Conservation (phyloP, 306 rosid genomes). For the Sicyos edulis region DNA sequence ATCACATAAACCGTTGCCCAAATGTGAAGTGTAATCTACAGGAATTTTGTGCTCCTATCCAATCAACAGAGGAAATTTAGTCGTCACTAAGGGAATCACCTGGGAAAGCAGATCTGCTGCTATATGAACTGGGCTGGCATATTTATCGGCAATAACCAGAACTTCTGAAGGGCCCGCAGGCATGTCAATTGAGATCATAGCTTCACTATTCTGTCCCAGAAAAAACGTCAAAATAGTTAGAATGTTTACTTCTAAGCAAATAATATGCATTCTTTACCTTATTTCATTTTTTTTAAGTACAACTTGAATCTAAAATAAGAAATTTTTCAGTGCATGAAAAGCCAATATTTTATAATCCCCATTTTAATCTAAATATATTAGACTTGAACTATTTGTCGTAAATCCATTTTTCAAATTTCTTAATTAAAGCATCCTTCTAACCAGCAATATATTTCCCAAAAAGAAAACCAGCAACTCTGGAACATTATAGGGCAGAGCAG, state of each 20-base stretch:
- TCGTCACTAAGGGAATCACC: constrained; percentile 36
- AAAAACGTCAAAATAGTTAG: neutral
- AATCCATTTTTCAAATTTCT: neutral
- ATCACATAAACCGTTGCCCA: neutral
- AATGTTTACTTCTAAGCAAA: neutral
- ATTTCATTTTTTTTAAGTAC: neutral
- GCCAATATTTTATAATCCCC: neutral
- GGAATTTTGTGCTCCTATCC: constrained; percentile 5
- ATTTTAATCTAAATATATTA: neutral
- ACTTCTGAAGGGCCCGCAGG: constrained; percentile 99
- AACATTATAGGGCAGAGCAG: neutral
- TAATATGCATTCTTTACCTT: neutral
- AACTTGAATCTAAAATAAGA: neutral
- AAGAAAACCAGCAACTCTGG: neutral
- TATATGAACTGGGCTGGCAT: constrained; percentile 75
- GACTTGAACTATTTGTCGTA: neutral
- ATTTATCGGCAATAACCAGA: constrained; percentile 85
- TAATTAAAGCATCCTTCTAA: constrained; percentile 8
- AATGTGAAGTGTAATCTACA: neutral
- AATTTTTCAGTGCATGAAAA: neutral
- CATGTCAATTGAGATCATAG: constrained; percentile 98
- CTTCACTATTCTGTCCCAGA: constrained; percentile 76
- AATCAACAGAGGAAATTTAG: neutral
- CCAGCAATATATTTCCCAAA: neutral
- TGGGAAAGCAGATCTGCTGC: constrained; percentile 98